These are phyloP conservation scores for Trichoderma sp. DNA, from an alignment of 2,329 filamentous ascomycete genomes.

Conservation along the genomic window DNA sequence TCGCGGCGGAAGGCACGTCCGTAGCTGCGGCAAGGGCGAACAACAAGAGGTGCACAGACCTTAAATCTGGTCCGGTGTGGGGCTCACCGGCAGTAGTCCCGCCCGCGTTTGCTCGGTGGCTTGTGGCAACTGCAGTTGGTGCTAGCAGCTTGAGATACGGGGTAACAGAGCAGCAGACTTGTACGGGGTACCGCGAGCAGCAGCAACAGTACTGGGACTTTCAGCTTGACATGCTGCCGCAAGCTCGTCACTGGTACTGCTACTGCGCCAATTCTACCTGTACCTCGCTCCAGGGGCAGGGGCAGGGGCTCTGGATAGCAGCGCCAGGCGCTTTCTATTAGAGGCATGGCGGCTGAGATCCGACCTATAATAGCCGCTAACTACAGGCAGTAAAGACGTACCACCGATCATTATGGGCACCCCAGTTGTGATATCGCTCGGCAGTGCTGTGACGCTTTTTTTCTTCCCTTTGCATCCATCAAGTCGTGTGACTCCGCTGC, in stretches of 20 bases:
- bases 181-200: background rate
- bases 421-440: constrained; percentile 1
- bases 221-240: background rate
- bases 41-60: constrained; percentile 6
- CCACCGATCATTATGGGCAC: background rate
- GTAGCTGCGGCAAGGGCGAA: constrained; percentile 9
- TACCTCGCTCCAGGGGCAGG: constrained; percentile 2
- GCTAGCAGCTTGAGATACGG: background rate
- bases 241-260: background rate
- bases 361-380: constrained; percentile 6
- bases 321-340: background rate
- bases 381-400: background rate
- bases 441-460: background rate
- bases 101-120: constrained; percentile 27
- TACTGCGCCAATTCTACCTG: background rate
- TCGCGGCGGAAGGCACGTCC: background rate
- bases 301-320: background rate
- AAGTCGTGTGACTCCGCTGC: background rate
- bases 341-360: constrained; percentile 25
- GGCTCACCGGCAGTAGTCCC: constrained; percentile 26
- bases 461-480: background rate
- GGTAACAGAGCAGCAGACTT: constrained; percentile 12
- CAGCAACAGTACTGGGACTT: background rate
- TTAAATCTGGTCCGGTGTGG: constrained; percentile 23
- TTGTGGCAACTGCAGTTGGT: background rate